Base-by-base conservation (phyloP, 257 asterid genomes). In the Handroanthus guayacan region DNA sequence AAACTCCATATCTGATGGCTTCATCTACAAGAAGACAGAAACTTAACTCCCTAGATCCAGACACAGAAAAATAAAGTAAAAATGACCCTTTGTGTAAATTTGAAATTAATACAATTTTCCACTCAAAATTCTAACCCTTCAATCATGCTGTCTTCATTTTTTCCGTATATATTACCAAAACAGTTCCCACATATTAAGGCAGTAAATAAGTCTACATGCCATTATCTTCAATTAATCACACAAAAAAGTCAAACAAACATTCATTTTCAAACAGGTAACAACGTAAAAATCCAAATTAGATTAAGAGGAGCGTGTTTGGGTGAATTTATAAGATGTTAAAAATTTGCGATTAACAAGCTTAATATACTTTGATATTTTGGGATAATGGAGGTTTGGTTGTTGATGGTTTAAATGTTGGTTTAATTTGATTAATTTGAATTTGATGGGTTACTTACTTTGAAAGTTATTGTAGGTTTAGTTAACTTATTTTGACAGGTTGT, bases 141-240 rank as follows among this genome's bases (percentile, higher is more conserved):
- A 63, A 14, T 38, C 69, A 38, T 6, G 34, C 14, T 38, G 34
- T 9, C 41, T 25, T 41, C 38, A 16, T 56, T 31, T 18, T 47
- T 8, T 71, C 43, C 31, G 5, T 10, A 57, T 18, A 41, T 10
- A 41, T 20, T n/a, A 45, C 13, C 41, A 38, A 56, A 38, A 55
- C 12, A 36, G 8, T 12, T 51, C 10, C 81, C 76, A 77, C 81
- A 47, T 48, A 12, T 61, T 52, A 36, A 69, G 81, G 81, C 69
- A 60, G 38, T 17, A 18, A 69, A 69, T 60, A 38, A 56, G 81
- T 69, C 81, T 69, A 58, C 71, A 45, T 11, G 38, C 71, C 66
- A 48, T 45, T 52, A 0, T 1, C 57, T 39, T 39, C 20, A 13
- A 64, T 55, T n/a, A 60, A 3, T 0, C 11, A 58, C 13, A 9